Base-by-base conservation (phyloP, 2,329 filamentous ascomycete species). In the Pseudocercospora pini-densiflorae region DNA sequence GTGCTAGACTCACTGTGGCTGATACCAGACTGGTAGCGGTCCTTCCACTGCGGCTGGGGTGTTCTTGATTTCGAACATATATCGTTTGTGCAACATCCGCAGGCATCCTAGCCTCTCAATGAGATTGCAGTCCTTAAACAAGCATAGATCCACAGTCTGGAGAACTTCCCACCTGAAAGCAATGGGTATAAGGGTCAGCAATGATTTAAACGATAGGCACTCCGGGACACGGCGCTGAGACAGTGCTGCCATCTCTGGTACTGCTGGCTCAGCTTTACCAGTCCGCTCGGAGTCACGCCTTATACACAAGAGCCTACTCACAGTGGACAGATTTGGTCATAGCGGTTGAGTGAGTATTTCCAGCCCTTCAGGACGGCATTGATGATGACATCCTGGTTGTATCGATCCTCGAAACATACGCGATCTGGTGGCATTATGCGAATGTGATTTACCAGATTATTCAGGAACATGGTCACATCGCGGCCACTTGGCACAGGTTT, bases 401-500 rank as follows among this genome's bases (percentile, higher is more conserved):
- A 70, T 24, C 65, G 62, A 47, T 71, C 70, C 31, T 71, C 70
- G 63, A 70, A 71, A 57, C 70, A 71, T 4, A 71, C 66, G 1
- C 47, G 57, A 16, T 61, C 65, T 5, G 70, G 66, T 9, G 70
- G 43, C 23, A 71, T 61, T 36, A 63, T 66, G 24, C 70, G 68
- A 31, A 71, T 70, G 61, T 70, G 67, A 12, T 71, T 70, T 43
- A 71, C 70, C 55, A 71, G 43, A 29, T 71, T 69, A 24, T 71
- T 71, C 14, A 71, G 54, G 10, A 71, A 70, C 63, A 66, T 60
- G 1, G 70, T 71, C 47, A 71, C 59, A 40, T 71, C 68, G 19
- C 68, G 59, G 10, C 70, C 70, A 14, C 57, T 63, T 19, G 68
- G 62, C 23, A 59, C 61, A 21, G 68, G 45, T 24, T 57, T 67